Base-by-base conservation (phyloP, 2,329 filamentous ascomycete species). In the Trichoderma guizhouense region DNA sequence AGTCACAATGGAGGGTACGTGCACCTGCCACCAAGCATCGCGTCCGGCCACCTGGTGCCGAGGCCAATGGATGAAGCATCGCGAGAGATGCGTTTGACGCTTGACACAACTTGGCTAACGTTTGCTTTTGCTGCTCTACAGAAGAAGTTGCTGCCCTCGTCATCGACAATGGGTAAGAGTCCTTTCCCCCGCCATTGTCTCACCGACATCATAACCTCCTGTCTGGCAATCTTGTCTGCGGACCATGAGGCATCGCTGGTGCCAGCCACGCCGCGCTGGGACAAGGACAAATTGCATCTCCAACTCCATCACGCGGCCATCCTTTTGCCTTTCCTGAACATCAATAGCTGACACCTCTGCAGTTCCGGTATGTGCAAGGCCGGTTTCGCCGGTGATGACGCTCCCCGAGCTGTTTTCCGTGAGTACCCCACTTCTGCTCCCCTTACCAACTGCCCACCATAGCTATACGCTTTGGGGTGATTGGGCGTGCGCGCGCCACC, bases 301-400 rank as follows among this genome's bases (percentile, higher is more conserved):
- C 60, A 60, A 43, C 51, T 55, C 43, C 43, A 58, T 68, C 53
- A 34, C n/a, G 32, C 34, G 7, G n/a, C 9, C 30, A 6, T 67
- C 39, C 39, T 69, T 66, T 61, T 64, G 14, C 28, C 58, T 18
- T 30, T 34, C 57, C 30, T 53, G 51, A 62, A 28, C 32, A 32
- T 28, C 34, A 18, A 60, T 65, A 63, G 66, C 71, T 72, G 39
- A 72, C 71, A 28, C 36, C 43, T 77, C 73, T 81, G 76, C 85
- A 98, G 95, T 92, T 98, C 96, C 87, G 96, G 96, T 91, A 98
- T 99, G 96, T 99, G 96, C 90, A 99, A 99, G 91, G 96, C 96
- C 92, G 96, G 96, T 95, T 99, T 99, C 88, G 96, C 96, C 90
- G 96, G 96, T 94, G 96, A 99, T 84, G 96, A 99, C 93, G 96